Evolutionary conservation across 1,139 yeast species (phyloP), one percentile per base, ranked within the genome.

Genomic region (Debaryomycetaceae sp.): DNA sequence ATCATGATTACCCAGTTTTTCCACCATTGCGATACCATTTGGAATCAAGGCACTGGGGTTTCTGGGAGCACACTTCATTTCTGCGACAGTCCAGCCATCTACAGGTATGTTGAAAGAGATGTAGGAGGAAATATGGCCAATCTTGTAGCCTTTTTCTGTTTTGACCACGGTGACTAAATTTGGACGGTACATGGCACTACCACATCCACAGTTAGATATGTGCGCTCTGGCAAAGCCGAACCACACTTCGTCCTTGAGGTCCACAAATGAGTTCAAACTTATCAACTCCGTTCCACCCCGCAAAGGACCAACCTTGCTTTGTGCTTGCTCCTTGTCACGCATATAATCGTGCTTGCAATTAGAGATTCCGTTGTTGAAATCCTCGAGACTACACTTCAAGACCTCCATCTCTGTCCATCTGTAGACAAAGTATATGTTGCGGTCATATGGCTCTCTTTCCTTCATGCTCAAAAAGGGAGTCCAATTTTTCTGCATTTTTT

Each of bases 151-250:
- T n/a, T 42, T 40, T 7, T 44, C 42, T 39, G 72, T 76, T 37
- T 66, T 61, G n/a, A 69, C 54, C 6, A 78, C 50, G 11, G 72
- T 62, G 24, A 75, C 66, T 46, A 71, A 45, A 42, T 70, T 68
- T 6, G 83, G 81, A 44, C 82, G 65, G 53, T 77, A 76, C 57
- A 71, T 65, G 36, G 61, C 64, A n/a, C 54, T 56, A 17, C 79
- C 76, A 57, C 82, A 77, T 0, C 80, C 79, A 60, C 81, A 76
- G 2, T 59, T 50, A 34, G 62, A 62, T 11, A 76, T 52, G 51
- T 76, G 79, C 3, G 78, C 69, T 45, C 80, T 65, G 1, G 78
- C 76, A 50, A 77, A 72, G 0, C 80, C 79, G 14, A 77, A 56
- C 81, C 80, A 78, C 49, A 76, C 65, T 48, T 76, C 76, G 39